phyloP scores from a whole-genome alignment of 176 grass and related monocot genomes.

The Tillandsia fasciculata region DNA sequence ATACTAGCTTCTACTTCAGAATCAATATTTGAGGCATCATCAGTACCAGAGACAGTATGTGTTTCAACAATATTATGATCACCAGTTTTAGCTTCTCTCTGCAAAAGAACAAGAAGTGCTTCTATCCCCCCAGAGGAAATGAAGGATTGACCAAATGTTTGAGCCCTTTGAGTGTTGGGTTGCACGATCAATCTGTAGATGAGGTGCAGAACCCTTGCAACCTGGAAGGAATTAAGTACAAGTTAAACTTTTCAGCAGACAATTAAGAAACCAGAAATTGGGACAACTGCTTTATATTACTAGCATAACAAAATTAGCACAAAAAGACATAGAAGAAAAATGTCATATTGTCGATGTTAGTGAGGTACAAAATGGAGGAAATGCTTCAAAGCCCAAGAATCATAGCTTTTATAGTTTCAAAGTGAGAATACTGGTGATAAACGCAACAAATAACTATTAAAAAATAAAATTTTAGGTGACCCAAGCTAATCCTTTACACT shows the following conservation, averaged over 20 bases:
- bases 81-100: slow-evolving; percentile 72
- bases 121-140: slow-evolving; percentile 78
- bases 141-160: slow-evolving; percentile 85
- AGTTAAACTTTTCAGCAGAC: background rate
- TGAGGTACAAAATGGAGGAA: too few relatives aligned
- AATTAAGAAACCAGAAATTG: background rate
- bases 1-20: slow-evolving; percentile 25
- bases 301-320: background rate
- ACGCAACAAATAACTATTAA: too few relatives aligned
- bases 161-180: slow-evolving; percentile 72
- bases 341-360: too few relatives aligned
- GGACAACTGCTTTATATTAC: background rate
- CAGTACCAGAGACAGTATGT: slow-evolving; percentile 30
- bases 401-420: too few relatives aligned
- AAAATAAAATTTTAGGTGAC: too few relatives aligned
- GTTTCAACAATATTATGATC: slow-evolving; percentile 50
- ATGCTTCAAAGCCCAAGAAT: too few relatives aligned
- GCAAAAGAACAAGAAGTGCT: slow-evolving; percentile 89
- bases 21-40: slow-evolving; percentile 16
- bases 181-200: slow-evolving; percentile 92
- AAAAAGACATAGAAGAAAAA: background rate
- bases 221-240: slow-evolving; percentile 48
- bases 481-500: too few relatives aligned
- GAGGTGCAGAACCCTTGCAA: slow-evolving; percentile 92
- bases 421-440: too few relatives aligned